Evolutionary conservation across 306 rosid species (phyloP), one percentile per base, ranked within the genome.

Genomic region (Gastrolobium villosum): DNA sequence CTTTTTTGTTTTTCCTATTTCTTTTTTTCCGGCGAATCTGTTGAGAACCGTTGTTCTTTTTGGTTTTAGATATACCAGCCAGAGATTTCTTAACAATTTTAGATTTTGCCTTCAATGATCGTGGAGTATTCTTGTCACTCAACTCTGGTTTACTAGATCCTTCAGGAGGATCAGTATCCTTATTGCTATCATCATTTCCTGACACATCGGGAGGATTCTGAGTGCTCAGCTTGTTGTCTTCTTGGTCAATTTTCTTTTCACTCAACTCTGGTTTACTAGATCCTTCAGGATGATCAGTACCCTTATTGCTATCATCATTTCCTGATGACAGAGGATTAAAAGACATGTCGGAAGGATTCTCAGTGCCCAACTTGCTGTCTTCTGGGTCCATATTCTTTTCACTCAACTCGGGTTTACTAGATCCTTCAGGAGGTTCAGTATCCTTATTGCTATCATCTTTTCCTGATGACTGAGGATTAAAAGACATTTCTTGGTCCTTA

Each of bases 41-140:
- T 3, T 41, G 82, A 77, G 56, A 26, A 73, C 37, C 73, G 39
- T 72, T 15, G n/a, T 44, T 79, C 55, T 70, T 80, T 36, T 32
- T 77, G 2, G 65, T 48, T 52, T 82, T 86, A 40, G 61, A 54
- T 32, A 77, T 82, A 57, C 76, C 60, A 66, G 74, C 62, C 60
- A 39, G 69, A 69, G 91, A 65, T 74, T 82, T 92, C 91, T 90
- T 92, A 20, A 65, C 35, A 3, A 87, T 82, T 81, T 77, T 88
- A 59, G 82, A 15, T 74, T 86, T 89, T 13, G 82, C 91, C 86
- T 88, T 89, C 77, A 90, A 73, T 37, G 83, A 68, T 70, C 10
- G 82, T 11, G 77, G 72, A 57, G 77, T 83, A 68, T 56, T 87
- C 76, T 81, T 90, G 73, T 63, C 82, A 72, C 78, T 80, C 36